These are phyloP conservation scores for Phytophthora brassicae DNA, from an alignment of 352 stramenopile species.

Conservation along the genomic window DNA sequence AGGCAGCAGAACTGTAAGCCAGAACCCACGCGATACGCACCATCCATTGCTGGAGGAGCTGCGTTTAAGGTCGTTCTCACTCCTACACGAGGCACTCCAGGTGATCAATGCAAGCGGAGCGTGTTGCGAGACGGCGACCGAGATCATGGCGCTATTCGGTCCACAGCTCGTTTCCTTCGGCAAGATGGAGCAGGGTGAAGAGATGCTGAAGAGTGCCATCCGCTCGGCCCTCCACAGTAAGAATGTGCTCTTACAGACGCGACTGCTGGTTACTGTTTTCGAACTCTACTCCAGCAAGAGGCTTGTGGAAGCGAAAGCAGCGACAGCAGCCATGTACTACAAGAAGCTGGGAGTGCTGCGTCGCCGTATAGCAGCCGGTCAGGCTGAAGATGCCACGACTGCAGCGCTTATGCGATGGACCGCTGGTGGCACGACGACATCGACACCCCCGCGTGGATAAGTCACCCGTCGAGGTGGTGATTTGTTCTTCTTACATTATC, in stretches of 20 bases:
- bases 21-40: constrained; percentile 9
- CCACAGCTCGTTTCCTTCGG: constrained; percentile 45
- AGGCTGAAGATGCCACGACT: constrained; percentile 38
- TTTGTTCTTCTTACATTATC: constrained; percentile 20
- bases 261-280: constrained; percentile 62
- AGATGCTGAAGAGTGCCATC: constrained; percentile 61
- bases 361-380: constrained; percentile 48
- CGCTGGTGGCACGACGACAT: constrained; percentile 13
- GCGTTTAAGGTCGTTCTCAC: constrained; percentile 39
- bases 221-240: constrained; percentile 57
- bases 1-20: not conserved
- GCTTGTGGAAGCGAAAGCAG: constrained; percentile 39
- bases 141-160: constrained; percentile 75
- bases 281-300: constrained; percentile 48
- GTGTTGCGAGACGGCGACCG: constrained; percentile 57
- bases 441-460: constrained; percentile 22
- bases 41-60: constrained; percentile 47
- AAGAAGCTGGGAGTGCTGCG: constrained; percentile 65
- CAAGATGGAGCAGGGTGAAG: constrained; percentile 52
- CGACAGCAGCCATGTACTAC: constrained; percentile 56
- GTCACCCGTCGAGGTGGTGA: constrained; percentile 2
- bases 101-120: constrained; percentile 43
- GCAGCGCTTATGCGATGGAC: constrained; percentile 58
- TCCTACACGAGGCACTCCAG: constrained; percentile 57
- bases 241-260: constrained; percentile 70